A percentile compares a stretch with the other conserved stretches of the same genome.
phyloP scores from a whole-genome alignment of 495 filamentous ascomycete species.

The Penicillium maclennaniae region DNA sequence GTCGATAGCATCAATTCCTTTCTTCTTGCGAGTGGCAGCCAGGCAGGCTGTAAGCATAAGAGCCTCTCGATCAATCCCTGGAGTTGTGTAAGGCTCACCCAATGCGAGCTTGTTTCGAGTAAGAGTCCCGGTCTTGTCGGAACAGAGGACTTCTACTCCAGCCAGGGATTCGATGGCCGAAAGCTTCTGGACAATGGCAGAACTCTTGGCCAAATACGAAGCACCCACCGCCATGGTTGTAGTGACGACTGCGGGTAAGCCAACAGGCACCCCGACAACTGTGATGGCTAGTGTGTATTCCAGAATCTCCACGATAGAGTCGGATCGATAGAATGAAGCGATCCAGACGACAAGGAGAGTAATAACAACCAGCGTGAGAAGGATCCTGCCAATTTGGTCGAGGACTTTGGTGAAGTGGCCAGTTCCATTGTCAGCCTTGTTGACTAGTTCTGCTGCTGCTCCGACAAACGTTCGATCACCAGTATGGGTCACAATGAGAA shows the following conservation, averaged over 20 bases:
- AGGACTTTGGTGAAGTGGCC: constrained; percentile 91
- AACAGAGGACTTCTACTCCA: constrained; percentile 92
- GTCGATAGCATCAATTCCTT: constrained; percentile 93
- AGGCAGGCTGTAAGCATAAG: constrained; percentile 90
- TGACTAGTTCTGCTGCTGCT: constrained; percentile 81
- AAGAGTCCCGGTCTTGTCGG: constrained; percentile 84
- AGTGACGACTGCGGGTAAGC: constrained; percentile 91
- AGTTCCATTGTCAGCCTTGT: constrained; percentile 60
- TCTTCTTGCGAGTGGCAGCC: constrained; percentile 88
- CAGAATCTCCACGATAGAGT: constrained; percentile 68
- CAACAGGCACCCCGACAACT: constrained; percentile 90
- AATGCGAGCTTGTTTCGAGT: constrained; percentile 92
- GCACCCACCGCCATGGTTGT: constrained; percentile 97
- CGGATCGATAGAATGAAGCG: constrained; percentile 80
- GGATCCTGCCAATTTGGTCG: constrained; percentile 69
- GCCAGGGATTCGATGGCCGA: constrained; percentile 91
- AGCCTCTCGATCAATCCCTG: constrained; percentile 74
- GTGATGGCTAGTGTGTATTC: constrained; percentile 82
- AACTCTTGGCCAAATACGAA: constrained; percentile 82
- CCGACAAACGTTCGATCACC: constrained; percentile 89
- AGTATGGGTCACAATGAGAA: constrained; percentile 74
- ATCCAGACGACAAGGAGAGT: constrained; percentile 82
- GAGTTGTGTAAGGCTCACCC: constrained; percentile 75
- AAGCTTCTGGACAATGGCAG: constrained; percentile 92
- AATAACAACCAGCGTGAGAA: constrained; percentile 75